Conservation (phyloP, 768 basidiomycete genomes). For the Hygrophorus pudorinus region DNA sequence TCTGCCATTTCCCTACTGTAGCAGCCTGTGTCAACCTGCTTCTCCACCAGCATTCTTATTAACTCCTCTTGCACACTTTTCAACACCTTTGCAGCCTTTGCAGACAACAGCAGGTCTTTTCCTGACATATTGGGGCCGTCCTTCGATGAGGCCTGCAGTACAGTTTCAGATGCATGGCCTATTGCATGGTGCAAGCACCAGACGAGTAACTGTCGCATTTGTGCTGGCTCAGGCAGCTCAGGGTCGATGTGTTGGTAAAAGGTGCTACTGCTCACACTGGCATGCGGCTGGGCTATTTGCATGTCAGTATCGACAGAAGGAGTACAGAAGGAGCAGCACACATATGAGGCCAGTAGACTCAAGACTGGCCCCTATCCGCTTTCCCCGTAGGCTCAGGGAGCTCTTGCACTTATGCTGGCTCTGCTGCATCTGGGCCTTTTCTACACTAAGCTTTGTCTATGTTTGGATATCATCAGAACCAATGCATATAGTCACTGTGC, state of each 20-base stretch:
- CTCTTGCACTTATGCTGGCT: conserved; percentile 43
- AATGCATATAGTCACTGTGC: no score
- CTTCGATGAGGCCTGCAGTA: conserved; percentile 20
- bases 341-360: conserved; percentile 63
- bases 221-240: conserved; percentile 65
- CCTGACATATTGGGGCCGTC: conserved; percentile 21
- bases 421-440: background rate
- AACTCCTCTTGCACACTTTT: conserved; percentile 49
- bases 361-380: conserved; percentile 62
- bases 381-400: conserved; percentile 59
- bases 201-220: conserved; percentile 59
- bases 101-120: conserved; percentile 32
- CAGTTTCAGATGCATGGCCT: conserved; percentile 16
- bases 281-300: conserved; percentile 63
- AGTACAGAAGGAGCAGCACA: conserved; percentile 22
- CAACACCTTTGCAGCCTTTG: conserved; percentile 33
- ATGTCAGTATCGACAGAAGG: conserved; percentile 1
- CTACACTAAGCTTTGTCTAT: background rate
- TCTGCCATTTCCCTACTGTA: conserved; percentile 21
- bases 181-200: conserved; percentile 63
- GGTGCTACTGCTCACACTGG: conserved; percentile 53
- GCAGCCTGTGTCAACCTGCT: conserved; percentile 44
- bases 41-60: conserved; percentile 58
- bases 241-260: conserved; percentile 77
- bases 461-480: no score